Evolutionary conservation across 225 moss, liverwort and hornwort genomes (phyloP).

Genomic region (Neckera pumila): DNA sequence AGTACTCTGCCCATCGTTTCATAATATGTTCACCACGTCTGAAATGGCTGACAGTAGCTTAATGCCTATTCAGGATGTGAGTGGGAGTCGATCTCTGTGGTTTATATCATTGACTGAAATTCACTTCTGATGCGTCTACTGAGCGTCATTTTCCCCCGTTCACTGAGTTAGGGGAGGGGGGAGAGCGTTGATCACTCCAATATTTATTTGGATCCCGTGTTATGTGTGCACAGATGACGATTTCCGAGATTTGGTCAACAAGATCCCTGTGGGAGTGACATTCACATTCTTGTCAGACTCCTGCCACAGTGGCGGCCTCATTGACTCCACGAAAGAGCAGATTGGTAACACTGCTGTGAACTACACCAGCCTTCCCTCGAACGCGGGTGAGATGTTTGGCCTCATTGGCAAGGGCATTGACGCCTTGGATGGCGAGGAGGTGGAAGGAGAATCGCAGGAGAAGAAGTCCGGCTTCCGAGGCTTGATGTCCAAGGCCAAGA

Average conservation of each 20-base stretch:
- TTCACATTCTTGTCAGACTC: slow-evolving; percentile 94
- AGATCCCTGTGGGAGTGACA: slow-evolving; percentile 53
- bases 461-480: slow-evolving; percentile 28
- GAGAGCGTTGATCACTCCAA: neutral
- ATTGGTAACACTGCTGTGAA: slow-evolving; percentile 33
- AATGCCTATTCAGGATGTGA: neutral
- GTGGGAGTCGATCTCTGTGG: neutral
- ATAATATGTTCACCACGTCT: neutral
- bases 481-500: slow-evolving; percentile 19
- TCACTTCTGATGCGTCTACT: neutral
- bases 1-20: neutral
- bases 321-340: slow-evolving; percentile 86
- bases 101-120: neutral
- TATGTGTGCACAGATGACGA: slow-evolving; percentile 58
- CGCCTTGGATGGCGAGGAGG: slow-evolving; percentile 2
- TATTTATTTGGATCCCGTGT: neutral
- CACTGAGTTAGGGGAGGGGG: neutral
- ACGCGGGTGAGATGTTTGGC: slow-evolving; percentile 2
- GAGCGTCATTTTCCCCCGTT: neutral
- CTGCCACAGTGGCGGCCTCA: slow-evolving; percentile 94
- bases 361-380: slow-evolving; percentile 15
- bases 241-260: slow-evolving; percentile 63
- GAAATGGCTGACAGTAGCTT: neutral
- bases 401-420: slow-evolving; percentile 26
- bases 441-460: neutral